phyloP scores from a whole-genome alignment of 208 protist genomes.

The Leishmania tarentolae region DNA sequence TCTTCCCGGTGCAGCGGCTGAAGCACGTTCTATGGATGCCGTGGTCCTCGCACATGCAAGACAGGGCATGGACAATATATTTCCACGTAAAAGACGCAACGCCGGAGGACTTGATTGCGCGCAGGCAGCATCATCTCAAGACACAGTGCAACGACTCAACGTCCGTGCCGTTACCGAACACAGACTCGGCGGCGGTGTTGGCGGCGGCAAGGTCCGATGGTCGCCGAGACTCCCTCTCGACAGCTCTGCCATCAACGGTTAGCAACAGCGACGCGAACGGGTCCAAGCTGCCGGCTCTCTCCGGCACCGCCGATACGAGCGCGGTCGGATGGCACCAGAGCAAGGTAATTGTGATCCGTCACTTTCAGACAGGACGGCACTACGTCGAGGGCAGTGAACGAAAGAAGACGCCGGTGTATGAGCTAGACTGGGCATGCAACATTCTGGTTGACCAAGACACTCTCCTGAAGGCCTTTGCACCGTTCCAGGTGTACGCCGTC shows the following conservation, averaged over 20 bases:
- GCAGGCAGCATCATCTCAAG: constrained; percentile 23
- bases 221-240: not conserved
- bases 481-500: constrained; percentile 6
- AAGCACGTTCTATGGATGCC: constrained; percentile 56
- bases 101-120: constrained; percentile 15
- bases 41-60: constrained; percentile 70
- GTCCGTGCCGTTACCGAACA: constrained; percentile 1
- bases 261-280: not conserved
- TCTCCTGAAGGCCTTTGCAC: constrained; percentile 17
- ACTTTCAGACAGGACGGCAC: constrained; percentile 61
- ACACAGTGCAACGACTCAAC: constrained; percentile 14
- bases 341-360: constrained; percentile 49
- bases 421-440: constrained; percentile 58
- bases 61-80: constrained; percentile 61
- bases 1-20: constrained; percentile 59
- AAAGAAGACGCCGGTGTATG: constrained; percentile 44
- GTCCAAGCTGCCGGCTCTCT: not conserved
- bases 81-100: constrained; percentile 34
- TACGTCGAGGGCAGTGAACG: constrained; percentile 45
- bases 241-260: not conserved
- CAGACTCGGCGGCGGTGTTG: constrained; percentile 6
- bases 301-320: not conserved
- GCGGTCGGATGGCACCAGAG: not conserved
- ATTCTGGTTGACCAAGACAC: constrained; percentile 47
- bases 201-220: not conserved